A percentile compares a stretch with the other conserved stretches of the same genome.
Conservation (phyloP, 1,284 basidiomycete species). For the Melampsora larici-populina region DNA sequence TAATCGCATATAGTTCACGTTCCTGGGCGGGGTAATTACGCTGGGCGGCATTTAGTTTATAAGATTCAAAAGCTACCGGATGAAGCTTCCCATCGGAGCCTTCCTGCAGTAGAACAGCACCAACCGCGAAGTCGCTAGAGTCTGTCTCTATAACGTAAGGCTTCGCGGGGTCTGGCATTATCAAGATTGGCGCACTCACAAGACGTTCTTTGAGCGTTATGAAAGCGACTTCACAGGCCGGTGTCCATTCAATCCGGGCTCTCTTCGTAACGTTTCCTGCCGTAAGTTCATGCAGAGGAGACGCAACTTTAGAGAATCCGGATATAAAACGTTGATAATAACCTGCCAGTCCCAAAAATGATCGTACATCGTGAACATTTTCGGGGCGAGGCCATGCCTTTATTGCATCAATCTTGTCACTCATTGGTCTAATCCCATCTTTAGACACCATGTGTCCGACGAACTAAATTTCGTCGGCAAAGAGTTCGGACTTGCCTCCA, state of each 20-base stretch:
- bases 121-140: too few relatives aligned
- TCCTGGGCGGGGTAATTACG: slow-evolving; percentile 44
- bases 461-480: background rate
- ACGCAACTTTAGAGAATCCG: too few relatives aligned
- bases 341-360: slow-evolving; percentile 26
- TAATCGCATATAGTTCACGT: slow-evolving; percentile 44
- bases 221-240: background rate
- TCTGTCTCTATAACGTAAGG: too few relatives aligned
- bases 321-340: too few relatives aligned
- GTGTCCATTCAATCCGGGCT: background rate
- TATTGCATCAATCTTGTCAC: background rate
- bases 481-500: too few relatives aligned
- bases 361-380: slow-evolving; percentile 7
- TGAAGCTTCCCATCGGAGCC: background rate
- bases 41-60: slow-evolving; percentile 39
- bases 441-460: background rate
- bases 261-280: slow-evolving; percentile 15
- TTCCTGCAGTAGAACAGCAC: slow-evolving; percentile 41
- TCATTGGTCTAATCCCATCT: background rate
- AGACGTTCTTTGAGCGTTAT: background rate
- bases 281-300: too few relatives aligned
- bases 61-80: slow-evolving; percentile 43
- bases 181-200: background rate
- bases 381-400: background rate
- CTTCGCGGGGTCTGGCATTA: slow-evolving; percentile 7